Base-by-base conservation (phyloP, 164 flowering plant genomes). In the Nymphaea colorata region DNA sequence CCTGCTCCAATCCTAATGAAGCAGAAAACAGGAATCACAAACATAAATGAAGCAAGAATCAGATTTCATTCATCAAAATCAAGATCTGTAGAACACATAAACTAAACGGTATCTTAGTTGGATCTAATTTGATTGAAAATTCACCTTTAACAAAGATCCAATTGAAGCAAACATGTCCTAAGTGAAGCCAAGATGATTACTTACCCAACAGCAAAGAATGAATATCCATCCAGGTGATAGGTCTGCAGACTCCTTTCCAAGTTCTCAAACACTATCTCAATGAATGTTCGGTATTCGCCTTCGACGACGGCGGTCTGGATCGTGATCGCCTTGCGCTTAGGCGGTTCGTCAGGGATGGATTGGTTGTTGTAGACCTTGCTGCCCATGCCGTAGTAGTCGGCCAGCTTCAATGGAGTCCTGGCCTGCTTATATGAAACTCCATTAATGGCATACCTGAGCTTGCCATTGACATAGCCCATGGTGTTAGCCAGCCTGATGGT, bases 231-330 rank as follows among this genome's bases (percentile, higher is more conserved):
- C 75, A 83, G 68, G 62, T 83, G 85, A 74, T 74, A 83, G 0
- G 83, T 55, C 68, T 83, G 85, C 15, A 80, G 71, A 59, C 73
- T 71, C 76, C 74, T 82, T 72, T 82, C 87, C 18, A 71, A 76
- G 72, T 83, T 83, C 77, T 82, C 83, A 41, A 83, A 82, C 53
- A 83, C 78, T 66, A 83, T 76, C 81, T 83, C 87, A 2, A 83
- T 73, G 36, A 78, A 83, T 66, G 74, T 66, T 4, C 83, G 74
- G 80, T 73, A 77, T 12, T 82, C 78, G 64, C 67, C 70, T 16
- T 78, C 77, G 60, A 82, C 61, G 15, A 80, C 82, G 53, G 61
- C 72, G 44, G 82, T 78, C 25, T 64, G 73, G 17, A 74, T 6
- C 0, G 42, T 62, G 72, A 67, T 59, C 68, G 66, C 61, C 4